A percentile compares a stretch with the other conserved stretches of the same genome.
These are phyloP conservation scores for Podospora pseudoanserina DNA, from an alignment of 495 filamentous ascomycete genomes.

Conservation along the genomic window DNA sequence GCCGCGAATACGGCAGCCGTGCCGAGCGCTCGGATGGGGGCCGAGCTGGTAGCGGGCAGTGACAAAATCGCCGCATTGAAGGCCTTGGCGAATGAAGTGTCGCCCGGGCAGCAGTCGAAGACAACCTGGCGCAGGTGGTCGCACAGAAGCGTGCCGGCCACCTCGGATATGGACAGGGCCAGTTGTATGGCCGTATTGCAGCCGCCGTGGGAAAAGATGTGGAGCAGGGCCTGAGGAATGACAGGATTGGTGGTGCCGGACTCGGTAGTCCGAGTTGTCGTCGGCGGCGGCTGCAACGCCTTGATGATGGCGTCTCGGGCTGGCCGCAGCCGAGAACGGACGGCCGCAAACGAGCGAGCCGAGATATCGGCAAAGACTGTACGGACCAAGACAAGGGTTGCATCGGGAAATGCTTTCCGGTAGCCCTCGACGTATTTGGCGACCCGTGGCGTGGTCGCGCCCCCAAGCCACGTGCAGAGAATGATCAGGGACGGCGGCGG, in stretches of 20 bases:
- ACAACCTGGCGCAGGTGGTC: background rate
- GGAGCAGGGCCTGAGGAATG: background rate
- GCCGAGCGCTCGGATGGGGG: background rate
- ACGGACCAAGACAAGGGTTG: background rate
- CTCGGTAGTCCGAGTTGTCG: background rate
- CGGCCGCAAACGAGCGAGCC: background rate
- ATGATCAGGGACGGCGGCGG: background rate
- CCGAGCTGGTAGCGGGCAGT: background rate
- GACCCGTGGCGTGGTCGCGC: background rate
- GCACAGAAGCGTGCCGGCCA: background rate
- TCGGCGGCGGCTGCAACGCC: background rate
- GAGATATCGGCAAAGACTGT: background rate
- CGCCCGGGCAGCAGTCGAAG: background rate
- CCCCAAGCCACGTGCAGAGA: background rate
- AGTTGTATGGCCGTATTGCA: background rate
- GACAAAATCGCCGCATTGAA: background rate
- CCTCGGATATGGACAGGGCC: background rate
- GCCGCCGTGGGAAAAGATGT: background rate
- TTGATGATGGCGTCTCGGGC: background rate
- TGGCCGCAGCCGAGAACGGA: background rate
- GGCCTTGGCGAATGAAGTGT: background rate
- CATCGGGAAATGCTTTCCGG: background rate
- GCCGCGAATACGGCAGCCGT: background rate
- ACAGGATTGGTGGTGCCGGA: background rate
- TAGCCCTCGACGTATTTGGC: background rate